Evolutionary conservation across 2,329 filamentous ascomycete genomes (phyloP).

Genomic region (Westerdykella aurantiaca): DNA sequence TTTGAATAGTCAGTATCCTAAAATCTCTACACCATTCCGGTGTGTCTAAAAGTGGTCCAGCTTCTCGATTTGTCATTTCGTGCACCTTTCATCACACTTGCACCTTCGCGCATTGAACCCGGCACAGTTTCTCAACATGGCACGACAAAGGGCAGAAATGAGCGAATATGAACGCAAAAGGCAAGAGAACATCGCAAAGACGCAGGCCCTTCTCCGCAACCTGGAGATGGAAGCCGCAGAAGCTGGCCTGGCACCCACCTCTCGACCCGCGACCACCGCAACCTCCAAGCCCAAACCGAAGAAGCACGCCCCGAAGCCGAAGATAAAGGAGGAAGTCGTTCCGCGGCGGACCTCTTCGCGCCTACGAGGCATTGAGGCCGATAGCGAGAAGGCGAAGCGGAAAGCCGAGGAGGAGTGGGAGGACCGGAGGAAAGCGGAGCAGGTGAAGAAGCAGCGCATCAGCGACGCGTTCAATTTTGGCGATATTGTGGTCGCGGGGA

Average conservation of each 20-base stretch:
- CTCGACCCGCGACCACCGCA: conserved; percentile 45
- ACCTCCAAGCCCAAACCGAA: conserved; percentile 43
- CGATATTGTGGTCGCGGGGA: conserved; percentile 74
- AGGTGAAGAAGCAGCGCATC: conserved; percentile 59
- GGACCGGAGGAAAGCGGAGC: conserved; percentile 51
- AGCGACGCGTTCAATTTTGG: conserved; percentile 64
- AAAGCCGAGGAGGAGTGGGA: conserved; percentile 62
- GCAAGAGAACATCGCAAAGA: conserved; percentile 79
- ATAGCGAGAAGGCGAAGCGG: conserved; percentile 61
- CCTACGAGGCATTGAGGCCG: conserved; percentile 57
- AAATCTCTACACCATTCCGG: too few relatives aligned
- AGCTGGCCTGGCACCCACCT: conserved; percentile 59
- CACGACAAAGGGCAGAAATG: conserved; percentile 47
- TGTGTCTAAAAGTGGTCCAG: too few relatives aligned
- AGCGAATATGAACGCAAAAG: conserved; percentile 84
- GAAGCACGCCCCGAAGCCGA: conserved; percentile 38
- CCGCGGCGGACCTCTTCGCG: conserved; percentile 59
- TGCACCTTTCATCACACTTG: too few relatives aligned
- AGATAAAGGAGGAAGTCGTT: conserved; percentile 54
- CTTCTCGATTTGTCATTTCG: too few relatives aligned
- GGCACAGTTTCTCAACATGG: conserved; percentile 19
- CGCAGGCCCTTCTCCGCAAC: conserved; percentile 74
- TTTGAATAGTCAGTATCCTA: too few relatives aligned
- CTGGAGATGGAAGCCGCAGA: conserved; percentile 63
- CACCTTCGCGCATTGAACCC: background rate